A percentile compares a stretch with the other conserved stretches of the same genome.
Evolutionary conservation across 2,329 filamentous ascomycete genomes (phyloP).

Genomic region (Penicillium expansum): DNA sequence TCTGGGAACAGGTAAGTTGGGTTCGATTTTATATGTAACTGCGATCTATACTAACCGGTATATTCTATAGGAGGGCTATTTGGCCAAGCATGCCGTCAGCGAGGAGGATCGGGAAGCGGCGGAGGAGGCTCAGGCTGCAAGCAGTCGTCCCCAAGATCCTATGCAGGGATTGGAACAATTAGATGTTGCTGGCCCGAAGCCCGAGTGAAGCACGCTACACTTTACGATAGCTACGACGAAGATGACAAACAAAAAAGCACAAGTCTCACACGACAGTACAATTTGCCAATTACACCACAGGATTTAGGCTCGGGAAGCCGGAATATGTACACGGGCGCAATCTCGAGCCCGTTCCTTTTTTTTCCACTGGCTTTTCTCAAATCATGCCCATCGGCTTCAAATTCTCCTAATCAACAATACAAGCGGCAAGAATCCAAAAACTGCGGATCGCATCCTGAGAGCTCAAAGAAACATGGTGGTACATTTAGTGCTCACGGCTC

Average conservation of each 20-base stretch:
- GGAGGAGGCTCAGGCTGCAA: constrained; percentile 54
- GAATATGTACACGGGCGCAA: constrained; percentile 40
- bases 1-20: constrained; percentile 87
- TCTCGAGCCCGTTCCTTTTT: constrained; percentile 24
- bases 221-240: constrained; percentile 23
- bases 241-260: constrained; percentile 21
- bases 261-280: constrained; percentile 23
- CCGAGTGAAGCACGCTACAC: constrained; percentile 51
- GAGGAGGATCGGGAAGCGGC: constrained; percentile 70
- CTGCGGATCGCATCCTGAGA: constrained; percentile 28
- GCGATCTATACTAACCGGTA: constrained; percentile 24
- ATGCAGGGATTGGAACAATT: constrained; percentile 95
- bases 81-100: constrained; percentile 80
- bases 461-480: constrained; percentile 34
- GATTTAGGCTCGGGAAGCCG: constrained; percentile 27
- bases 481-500: constrained; percentile 41
- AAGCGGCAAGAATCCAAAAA: constrained; percentile 23
- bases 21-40: neutral
- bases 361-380: constrained; percentile 17
- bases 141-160: constrained; percentile 67
- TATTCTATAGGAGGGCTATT: constrained; percentile 76
- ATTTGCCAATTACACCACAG: constrained; percentile 29
- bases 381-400: constrained; percentile 24
- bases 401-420: constrained; percentile 32
- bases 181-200: constrained; percentile 89